Evolutionary conservation across 768 basidiomycete genomes (phyloP), one percentile per base, ranked within the genome.

Genomic region (Pulveroboletus sp.): DNA sequence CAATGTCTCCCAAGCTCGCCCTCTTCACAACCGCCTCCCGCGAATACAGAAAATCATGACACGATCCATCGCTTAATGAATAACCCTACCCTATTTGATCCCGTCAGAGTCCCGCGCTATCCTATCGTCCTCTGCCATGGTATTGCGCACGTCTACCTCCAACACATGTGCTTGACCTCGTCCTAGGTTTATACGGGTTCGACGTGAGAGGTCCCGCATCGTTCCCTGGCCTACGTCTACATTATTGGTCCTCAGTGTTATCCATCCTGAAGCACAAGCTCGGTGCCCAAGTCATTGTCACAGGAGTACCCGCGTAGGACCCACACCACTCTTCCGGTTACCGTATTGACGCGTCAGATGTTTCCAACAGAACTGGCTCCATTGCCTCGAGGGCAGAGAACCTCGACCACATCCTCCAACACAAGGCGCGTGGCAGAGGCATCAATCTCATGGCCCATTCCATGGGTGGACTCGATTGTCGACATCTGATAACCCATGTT

Each of bases 121-220:
- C 92, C 93, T 1, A 84, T 99, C 49, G 92, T 95, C 4, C 77
- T 98, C n/a, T 96, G 92, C 63, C 95, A 99, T 70, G 95, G 94
- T 92, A 58, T 38, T 41, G 43, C 43, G 18, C 39, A 36, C 43
- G 0, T 53, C 21, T n/a, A 13, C 17, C 35, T 15, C 30, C 32
- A 9, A 6, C 4, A 2, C 18, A 18, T 21, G 8, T 4, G 37
- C 21, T 49, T 57, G 55, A 51, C 56, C 39, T 21, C 24, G 5
- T 38, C 31, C 10, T 60, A 90, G 93, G 95, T 17, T 73, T 98
- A 2, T 97, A 99, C 61, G 95, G 95, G 6, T 99, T 96, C 63
- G 93, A 95, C 60, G 86, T 91, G 0, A 81, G 86, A 30, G 93
- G 93, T 1, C 92, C 92, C 1, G 74, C 80, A 0, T 74, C 85